Base-by-base conservation (phyloP, 352 stramenopile genomes). In the Phytophthora tentaculata region DNA sequence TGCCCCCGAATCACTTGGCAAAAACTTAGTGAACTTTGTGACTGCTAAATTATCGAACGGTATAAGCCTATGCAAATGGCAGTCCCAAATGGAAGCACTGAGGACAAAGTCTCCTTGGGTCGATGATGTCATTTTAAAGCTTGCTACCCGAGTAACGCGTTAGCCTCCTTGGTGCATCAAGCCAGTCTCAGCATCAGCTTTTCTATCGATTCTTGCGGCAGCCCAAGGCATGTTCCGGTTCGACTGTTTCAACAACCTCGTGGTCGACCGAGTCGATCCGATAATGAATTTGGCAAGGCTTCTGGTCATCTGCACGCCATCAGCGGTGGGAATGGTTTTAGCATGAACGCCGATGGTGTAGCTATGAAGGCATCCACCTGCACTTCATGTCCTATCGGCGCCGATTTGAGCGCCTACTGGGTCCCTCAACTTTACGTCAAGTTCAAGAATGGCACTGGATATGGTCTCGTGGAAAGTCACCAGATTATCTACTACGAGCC, bases 371-470 rank as follows among this genome's bases (percentile, higher is more conserved):
- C 76, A 28, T 84, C 76, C 7, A 80, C 71, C 5, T 84, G 79
- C 44, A 84, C 76, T 51, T 84, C 79, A 1, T 86, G 73, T n/a
- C 76, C 79, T 16, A 83, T 86, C 49, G 57, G 73, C 19, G 79
- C 70, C 3, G 76, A 84, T 32, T 56, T 84, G 47, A 83, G 73
- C 43, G 79, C 79, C 8, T 86, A 86, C 76, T 86, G 79, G 79
- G 70, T 81, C 23, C 73, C 73, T 8, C 72, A 81, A 57, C 57
- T 86, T 19, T 84, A 83, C 55, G 76, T 84, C 20, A 82, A 82
- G 28, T 84, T 77, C 66, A 84, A 86, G 74, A 86, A 86, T 52
- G 76, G 76, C 54, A 74, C 79, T 12, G 79, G 79, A n/a, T 86
- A 74, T 51, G 71, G 73, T 10, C 57, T 84, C 22, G 70, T 86